Evolutionary conservation across 306 rosid species (phyloP).

Genomic region (Leucaena leucocephala): DNA sequence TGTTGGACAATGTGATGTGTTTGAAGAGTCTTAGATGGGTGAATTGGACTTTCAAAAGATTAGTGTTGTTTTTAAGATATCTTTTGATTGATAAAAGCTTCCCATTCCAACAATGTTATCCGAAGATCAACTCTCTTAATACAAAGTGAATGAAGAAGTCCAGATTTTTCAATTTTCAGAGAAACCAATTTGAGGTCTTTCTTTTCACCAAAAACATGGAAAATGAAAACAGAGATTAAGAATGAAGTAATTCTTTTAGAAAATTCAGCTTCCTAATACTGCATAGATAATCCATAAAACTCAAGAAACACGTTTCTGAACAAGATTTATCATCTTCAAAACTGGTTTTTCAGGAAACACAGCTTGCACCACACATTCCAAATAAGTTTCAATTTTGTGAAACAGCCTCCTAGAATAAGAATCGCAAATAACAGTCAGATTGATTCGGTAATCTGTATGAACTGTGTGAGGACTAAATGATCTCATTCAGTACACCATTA

Average conservation of each 20-base stretch:
- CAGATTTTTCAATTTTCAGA: not conserved
- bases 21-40: not conserved
- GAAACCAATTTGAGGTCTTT: not conserved
- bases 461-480: not conserved
- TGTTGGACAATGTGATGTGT: not conserved
- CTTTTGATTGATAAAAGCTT: not conserved
- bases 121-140: not conserved
- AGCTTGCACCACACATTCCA: not conserved
- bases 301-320: not conserved
- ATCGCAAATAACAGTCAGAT: not conserved
- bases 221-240: not conserved
- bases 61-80: not conserved
- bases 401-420: not conserved
- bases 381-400: not conserved
- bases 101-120: not conserved
- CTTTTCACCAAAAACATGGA: not conserved
- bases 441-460: not conserved
- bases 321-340: not conserved
- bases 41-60: not conserved
- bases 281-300: not conserved
- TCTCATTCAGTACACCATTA: not conserved
- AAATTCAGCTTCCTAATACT: not conserved
- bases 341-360: not conserved
- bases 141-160: not conserved
- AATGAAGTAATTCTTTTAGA: not conserved